Evolutionary conservation across 75 land plant genomes (phyloP).

Genomic region (Chamaecyparis obtusa): DNA sequence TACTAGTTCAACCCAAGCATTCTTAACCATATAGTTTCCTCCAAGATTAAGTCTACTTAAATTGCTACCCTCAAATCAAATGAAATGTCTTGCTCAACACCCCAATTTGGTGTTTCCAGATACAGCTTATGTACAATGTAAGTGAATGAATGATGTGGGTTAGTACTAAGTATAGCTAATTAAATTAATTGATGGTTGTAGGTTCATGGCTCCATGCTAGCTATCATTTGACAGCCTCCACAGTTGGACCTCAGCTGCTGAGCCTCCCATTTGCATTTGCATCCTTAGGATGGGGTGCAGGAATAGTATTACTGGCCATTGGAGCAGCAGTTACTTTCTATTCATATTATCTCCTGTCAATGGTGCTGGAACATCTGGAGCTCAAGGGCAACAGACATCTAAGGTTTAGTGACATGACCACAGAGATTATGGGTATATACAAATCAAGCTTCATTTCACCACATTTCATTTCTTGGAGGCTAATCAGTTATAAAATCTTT

Average conservation of each 20-base stretch:
- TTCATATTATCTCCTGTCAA: constrained; percentile 63
- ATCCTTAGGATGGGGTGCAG: constrained; percentile 61
- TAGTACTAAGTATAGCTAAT: too few species aligned
- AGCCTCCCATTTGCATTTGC: constrained; percentile 75
- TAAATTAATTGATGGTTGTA: constrained; percentile 20
- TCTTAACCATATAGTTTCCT: too few species aligned
- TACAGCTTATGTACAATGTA: background rate
- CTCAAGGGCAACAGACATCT: constrained; percentile 46
- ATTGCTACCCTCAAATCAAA: too few species aligned
- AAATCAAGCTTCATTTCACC: too few species aligned
- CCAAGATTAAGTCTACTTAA: too few species aligned
- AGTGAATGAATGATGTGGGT: too few species aligned
- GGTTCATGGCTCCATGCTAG: constrained; percentile 86
- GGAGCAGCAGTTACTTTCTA: constrained; percentile 71
- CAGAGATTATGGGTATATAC: constrained; percentile 58
- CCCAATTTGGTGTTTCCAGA: too few species aligned
- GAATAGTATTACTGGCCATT: constrained; percentile 34
- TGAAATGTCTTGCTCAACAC: too few species aligned
- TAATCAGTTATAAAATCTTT: background rate
- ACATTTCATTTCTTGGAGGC: too few species aligned
- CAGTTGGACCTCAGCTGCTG: constrained; percentile 70
- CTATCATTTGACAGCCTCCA: constrained; percentile 82
- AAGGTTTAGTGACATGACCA: constrained; percentile 71
- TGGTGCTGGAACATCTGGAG: constrained; percentile 67
- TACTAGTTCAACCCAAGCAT: too few species aligned